Evolutionary conservation across 1,284 basidiomycete species (phyloP), one percentile per base, ranked within the genome.

Genomic region (Malassezia cuniculi): DNA sequence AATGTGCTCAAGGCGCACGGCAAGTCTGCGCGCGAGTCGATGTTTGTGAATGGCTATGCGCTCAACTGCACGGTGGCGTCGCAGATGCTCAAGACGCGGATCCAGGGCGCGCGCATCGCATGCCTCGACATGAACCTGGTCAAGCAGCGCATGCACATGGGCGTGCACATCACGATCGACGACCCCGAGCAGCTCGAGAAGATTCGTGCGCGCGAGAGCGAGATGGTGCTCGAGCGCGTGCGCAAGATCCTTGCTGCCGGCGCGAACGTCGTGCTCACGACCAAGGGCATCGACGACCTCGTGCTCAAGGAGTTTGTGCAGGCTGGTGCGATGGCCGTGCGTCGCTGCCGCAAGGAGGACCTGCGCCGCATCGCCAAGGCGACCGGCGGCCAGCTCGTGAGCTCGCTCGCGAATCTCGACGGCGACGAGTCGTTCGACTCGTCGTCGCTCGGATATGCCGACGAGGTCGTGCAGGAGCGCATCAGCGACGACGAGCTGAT

Each of bases 1-100:
- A 99, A 99, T 66, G 79, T 97, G n/a, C 75, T 99, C 59, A 99
- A 99, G 71, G 93, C 93, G 7, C 93, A 99, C 66, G 93, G 93
- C 45, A 81, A 80, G 70, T 90, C 85, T 67, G 86, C 89, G 17
- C 78, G 87, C 51, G 93, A 99, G 69, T 94, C 87, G 26, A 69
- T 95, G 50, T 87, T 84, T 66, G 82, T 99, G 47, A 85, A 85
- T 62, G 93, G 93, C 31, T 99, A 97, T 71, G 93, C 93, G 22
- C 72, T 99, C 52, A 99, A 97, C 70, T 97, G 93, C 72, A 97
- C 93, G 11, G 89, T 97, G 33, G 89, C 93, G 1, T 89, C 84
- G 66, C 93, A 99, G 76, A 90, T 90, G 3, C 97, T 99, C 93
- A 97, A 94, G 73, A 90, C 83, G 52, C 80, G 85, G 34, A 80